A percentile compares a stretch with the other conserved stretches of the same genome.
Conservation (phyloP, 2,329 filamentous ascomycete species). For the Teratosphaeria viscida region DNA sequence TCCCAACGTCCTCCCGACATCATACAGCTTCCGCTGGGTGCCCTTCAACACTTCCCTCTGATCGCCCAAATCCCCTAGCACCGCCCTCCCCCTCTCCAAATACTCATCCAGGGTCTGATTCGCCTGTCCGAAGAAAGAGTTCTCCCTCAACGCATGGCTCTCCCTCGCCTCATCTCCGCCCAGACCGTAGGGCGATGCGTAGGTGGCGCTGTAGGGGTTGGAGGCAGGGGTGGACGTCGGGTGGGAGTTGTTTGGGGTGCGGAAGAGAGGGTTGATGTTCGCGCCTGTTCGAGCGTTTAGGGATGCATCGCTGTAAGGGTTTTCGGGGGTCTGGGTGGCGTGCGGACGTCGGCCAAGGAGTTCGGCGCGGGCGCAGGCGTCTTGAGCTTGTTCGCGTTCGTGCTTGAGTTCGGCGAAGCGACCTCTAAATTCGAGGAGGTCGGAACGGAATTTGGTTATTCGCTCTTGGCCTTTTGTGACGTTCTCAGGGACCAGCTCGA, state of each 20-base stretch:
- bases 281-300: conserved; percentile 20
- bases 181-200: conserved; percentile 26
- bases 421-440: conserved; percentile 68
- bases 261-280: conserved; percentile 27
- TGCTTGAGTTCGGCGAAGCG: conserved; percentile 70
- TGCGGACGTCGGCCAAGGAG: conserved; percentile 78
- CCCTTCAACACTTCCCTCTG: conserved; percentile 93
- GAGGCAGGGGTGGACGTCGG: conserved; percentile 20
- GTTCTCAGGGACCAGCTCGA: conserved; percentile 83
- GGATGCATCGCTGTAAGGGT: conserved; percentile 66
- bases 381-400: conserved; percentile 55
- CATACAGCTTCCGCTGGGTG: conserved; percentile 83
- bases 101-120: conserved; percentile 87
- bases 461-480: conserved; percentile 83
- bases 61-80: conserved; percentile 76
- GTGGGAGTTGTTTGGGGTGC: conserved; percentile 26
- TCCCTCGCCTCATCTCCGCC: conserved; percentile 43
- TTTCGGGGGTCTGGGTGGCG: conserved; percentile 66
- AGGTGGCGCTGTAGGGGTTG: conserved; percentile 30
- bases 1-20: conserved; percentile 84
- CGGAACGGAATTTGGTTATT: conserved; percentile 71
- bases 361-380: conserved; percentile 53
- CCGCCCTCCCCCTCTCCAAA: conserved; percentile 78
- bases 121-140: conserved; percentile 73
- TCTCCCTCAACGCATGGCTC: conserved; percentile 75